These are phyloP conservation scores for Claviceps pusilla DNA, from an alignment of 2,329 filamentous ascomycete genomes.

Conservation along the genomic window DNA sequence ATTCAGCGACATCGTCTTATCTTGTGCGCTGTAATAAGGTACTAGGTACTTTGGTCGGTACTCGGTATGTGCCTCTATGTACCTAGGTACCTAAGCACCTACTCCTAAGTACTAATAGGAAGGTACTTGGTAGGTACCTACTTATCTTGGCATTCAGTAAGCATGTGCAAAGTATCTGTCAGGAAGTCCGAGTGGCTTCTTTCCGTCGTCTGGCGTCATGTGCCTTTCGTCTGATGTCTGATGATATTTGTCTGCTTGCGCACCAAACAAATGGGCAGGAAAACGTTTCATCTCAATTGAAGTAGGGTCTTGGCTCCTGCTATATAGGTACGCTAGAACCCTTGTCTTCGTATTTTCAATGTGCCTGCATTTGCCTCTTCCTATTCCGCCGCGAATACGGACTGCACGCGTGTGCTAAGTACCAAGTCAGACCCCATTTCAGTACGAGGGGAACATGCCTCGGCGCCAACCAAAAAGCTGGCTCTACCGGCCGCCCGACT, in stretches of 20 bases:
- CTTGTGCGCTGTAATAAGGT: not conserved
- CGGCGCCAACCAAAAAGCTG: not conserved
- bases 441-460: not conserved
- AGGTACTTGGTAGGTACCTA: too few species aligned
- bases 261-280: not conserved
- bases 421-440: too few species aligned
- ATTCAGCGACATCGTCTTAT: not conserved
- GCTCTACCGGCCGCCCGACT: not conserved
- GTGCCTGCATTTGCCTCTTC: not conserved
- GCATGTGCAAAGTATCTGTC: not conserved
- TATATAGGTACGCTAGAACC: not conserved
- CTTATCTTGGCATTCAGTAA: not conserved
- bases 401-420: too few species aligned
- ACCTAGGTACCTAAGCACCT: too few species aligned
- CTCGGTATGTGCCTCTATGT: too few species aligned
- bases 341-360: not conserved
- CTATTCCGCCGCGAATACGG: not conserved
- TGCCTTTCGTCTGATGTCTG: not conserved
- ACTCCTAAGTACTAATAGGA: too few species aligned
- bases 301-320: not conserved
- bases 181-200: slow-evolving; percentile 1
- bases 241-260: not conserved
- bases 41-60: too few species aligned
- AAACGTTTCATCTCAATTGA: not conserved
- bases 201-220: not conserved